Base-by-base conservation (phyloP, 805 yeast genomes). In the Starmerella sirachaensis region DNA sequence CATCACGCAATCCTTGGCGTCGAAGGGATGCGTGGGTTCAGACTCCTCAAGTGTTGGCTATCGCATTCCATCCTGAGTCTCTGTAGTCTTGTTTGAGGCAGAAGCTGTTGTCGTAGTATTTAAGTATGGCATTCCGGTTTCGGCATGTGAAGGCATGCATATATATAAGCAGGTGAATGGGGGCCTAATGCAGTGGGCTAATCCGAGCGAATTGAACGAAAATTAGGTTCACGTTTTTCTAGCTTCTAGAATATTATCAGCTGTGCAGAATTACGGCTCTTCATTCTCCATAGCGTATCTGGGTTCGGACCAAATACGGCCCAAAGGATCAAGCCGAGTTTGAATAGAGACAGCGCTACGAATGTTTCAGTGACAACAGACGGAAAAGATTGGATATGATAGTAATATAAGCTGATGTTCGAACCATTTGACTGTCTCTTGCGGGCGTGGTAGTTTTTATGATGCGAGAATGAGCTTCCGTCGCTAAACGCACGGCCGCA, bases 381-480 rank as follows among this genome's bases (percentile, higher is more conserved):
- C 8, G 24, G 10, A 21, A 8, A 8, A 8, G 10, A 8, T 8
- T 8, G 8, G 11, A 8, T 21, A 21, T 21, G 24, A 8, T 8
- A 8, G 11, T 24, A 13, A 10, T 13, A 14, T 10, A 18, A 9
- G 11, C 10, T 12, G 18, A 13, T 26, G 17, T 26, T 8, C 31
- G 22, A 6, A 5, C 30, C 35, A 16, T 25, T 27, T 16, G 32
- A 38, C 47, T 82, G 86, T 12, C 93, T 93, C 1, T 86, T 76
- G 53, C 84, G 94, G 16, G 82, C 80, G 31, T 93, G 62, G 29
- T 78, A 69, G 57, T 83, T 93, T 42, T 95, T 69, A 5, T 94
- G 93, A 41, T 85, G 63, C 5, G 61, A 57, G 11, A 59, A 55
- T 9, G 62, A 57, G 38, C n/a, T n/a, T n/a, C n/a, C n/a, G n/a